Base-by-base conservation (phyloP, 805 yeast species). In the Ogataea ramenticola region DNA sequence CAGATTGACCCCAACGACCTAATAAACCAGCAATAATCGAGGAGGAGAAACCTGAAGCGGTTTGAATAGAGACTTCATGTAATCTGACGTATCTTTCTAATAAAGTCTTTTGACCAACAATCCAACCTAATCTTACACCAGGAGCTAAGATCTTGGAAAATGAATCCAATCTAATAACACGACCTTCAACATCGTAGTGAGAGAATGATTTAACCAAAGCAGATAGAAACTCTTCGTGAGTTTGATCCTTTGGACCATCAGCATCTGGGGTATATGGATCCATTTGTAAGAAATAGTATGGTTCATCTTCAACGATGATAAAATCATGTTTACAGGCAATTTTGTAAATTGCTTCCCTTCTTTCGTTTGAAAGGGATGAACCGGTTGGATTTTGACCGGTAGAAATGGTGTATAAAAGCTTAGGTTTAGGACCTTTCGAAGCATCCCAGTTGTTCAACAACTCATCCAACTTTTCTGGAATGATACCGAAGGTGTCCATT, bases 381-480 rank as follows among this genome's bases (percentile, higher is more conserved):
- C 99, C 99, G 17, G 97, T 90, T 50, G 99, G 99, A 74, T 91
- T 91, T 71, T 93, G 98, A 49, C 99, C 99, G 9, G 98, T 93
- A 52, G 93, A 83, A 55, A 91, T 87, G 35, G 93, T 81, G 77
- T 93, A 93, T 54, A 91, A 71, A 47, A 91, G 69, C 65, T 84
- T 88, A 52, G 98, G 98, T 65, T 80, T 80, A 46, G 77, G 75
- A 26, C 45, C 40, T 33, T 65, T 70, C 24, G 64, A 54, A 35
- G 54, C 43, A 43, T 72, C 74, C 93, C 93, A 88, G 51, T 72
- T 71, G 38, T 68, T 71, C 53, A 87, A 71, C 36, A 73, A 50
- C 37, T 68, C 68, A 6, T 68, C 81, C 47, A 87, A 66, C 29
- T 71, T 70, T 14, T 70, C 76, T 1, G 86, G 84, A 39, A 79